Base-by-base conservation (phyloP, 2,329 filamentous ascomycete species). In the Verticillium tricorpus region DNA sequence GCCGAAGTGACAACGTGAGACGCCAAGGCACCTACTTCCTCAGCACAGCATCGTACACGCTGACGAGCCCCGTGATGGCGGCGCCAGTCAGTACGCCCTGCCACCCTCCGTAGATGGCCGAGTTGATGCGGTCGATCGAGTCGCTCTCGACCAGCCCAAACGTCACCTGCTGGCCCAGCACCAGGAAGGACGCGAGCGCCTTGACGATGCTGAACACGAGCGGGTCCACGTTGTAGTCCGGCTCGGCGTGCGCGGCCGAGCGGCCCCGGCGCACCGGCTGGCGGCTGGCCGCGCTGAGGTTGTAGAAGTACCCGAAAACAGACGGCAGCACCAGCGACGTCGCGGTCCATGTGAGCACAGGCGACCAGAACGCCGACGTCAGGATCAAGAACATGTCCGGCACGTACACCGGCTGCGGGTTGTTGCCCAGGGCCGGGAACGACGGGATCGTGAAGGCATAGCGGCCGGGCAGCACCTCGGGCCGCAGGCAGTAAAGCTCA, bases 131-230 rank as follows among this genome's bases (percentile, higher is more conserved):
- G 60, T 77, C 77, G 57, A 92, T 87, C 7, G 86, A 85, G 17
- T 79, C 75, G 32, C 82, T 78, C 62, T 85, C 81, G 62, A 92
- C 79, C 60, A 87, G 79, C 35, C 89, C 89, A 61, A 89, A 84
- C 57, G 82, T 85, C 58, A 84, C 82, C 37, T 85, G 85, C 72
- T 89, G 86, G 11, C 83, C 85, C 72, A 93, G 97, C 19, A 97
- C 88, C 37, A 94, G 83, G 74, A 90, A 97, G 8, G 91, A 88
- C 63, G 93, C 76, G 60, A 98, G 73, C 0, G 90, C 93, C 80
- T 97, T 97, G 69, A 86, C 86, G 62, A 98, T 88, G 78, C 93
- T 96, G 78, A 96, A 99, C 25, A 89, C 90, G 71, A 98, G 79
- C 4, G 93, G 93, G 73, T 99, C 95, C 66, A 94, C 87, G 6